Percentiles rank a stretch among this genome's conserved stretches.
phyloP scores from a whole-genome alignment of 1,139 yeast genomes.

The Arxiozyma heterogenica region DNA sequence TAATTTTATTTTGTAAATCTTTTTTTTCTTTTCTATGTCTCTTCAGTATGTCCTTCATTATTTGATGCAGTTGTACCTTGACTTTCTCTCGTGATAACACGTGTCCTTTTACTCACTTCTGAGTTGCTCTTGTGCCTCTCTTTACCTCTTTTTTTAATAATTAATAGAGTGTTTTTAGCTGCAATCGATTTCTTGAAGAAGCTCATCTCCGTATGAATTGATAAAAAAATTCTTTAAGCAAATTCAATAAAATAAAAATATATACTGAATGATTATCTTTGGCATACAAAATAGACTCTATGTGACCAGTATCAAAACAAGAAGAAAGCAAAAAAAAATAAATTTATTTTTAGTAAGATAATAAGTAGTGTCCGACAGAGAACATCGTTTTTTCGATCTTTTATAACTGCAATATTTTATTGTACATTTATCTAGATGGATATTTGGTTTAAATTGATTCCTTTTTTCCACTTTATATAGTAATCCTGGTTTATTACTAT shows the following conservation, averaged over 20 bases:
- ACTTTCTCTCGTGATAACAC: background rate
- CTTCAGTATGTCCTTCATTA: slow-evolving; percentile 44
- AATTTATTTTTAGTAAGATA: no score
- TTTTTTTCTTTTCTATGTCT: slow-evolving; percentile 63
- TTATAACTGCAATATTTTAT: no score
- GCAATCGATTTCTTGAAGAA: background rate
- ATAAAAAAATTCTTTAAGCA: background rate
- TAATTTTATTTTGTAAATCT: slow-evolving; percentile 56
- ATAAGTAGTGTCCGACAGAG: background rate
- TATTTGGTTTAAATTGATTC: no score
- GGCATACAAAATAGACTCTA: no score
- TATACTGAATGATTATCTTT: no score
- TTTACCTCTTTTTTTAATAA: background rate
- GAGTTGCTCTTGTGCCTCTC: no score
- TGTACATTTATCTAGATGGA: background rate
- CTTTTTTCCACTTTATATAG: background rate
- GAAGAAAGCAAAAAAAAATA: no score
- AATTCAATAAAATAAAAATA: no score
- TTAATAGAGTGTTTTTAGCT: background rate
- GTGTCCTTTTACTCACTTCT: background rate
- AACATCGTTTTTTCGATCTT: background rate
- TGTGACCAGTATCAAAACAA: no score
- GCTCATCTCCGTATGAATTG: background rate
- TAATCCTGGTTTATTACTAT: no score
- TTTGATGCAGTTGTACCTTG: background rate